phyloP scores from a whole-genome alignment of 1,284 basidiomycete species.

The Fomitiporia mediterranea region DNA sequence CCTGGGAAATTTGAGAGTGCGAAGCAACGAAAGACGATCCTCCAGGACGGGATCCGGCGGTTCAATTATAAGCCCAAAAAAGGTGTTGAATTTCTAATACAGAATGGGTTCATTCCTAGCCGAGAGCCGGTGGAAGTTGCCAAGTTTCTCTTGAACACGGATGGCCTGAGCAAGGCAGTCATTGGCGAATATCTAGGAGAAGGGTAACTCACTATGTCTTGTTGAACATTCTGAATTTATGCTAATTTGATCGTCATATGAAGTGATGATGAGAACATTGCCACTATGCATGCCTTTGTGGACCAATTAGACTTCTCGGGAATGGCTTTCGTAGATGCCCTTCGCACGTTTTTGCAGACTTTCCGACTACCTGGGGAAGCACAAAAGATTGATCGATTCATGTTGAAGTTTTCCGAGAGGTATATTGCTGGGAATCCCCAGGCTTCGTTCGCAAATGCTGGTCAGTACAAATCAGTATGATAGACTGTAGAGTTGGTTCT shows the following conservation, averaged over 20 bases:
- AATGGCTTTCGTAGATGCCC: conserved; percentile 79
- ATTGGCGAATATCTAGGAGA: conserved; percentile 99
- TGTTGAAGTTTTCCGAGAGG: conserved; percentile 96
- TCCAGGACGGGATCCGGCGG: conserved; percentile 94
- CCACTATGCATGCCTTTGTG: conserved; percentile 95
- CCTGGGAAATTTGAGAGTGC: conserved; percentile 93
- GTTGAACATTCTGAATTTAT: too few relatives aligned
- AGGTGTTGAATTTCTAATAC: conserved; percentile 86
- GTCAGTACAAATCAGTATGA: conserved; percentile 31
- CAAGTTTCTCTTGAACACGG: conserved; percentile 81
- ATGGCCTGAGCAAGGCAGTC: conserved; percentile 93
- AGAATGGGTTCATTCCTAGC: conserved; percentile 85
- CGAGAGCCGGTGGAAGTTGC: conserved; percentile 81
- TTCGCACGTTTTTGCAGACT: conserved; percentile 84
- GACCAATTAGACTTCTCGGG: conserved; percentile 85
- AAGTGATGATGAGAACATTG: conserved; percentile 83
- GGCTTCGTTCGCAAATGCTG: conserved; percentile 80
- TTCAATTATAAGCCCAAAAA: conserved; percentile 99
- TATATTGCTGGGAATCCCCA: conserved; percentile 85
- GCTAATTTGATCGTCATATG: conserved; percentile 21
- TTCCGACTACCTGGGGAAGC: conserved; percentile 95
- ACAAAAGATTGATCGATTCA: conserved; percentile 98
- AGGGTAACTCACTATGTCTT: conserved; percentile 47
- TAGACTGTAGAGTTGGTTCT: not conserved
- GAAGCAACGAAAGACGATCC: conserved; percentile 94